These are phyloP conservation scores for Emericellopsis cladophorae DNA, from an alignment of 2,329 filamentous ascomycete species.

Conservation along the genomic window DNA sequence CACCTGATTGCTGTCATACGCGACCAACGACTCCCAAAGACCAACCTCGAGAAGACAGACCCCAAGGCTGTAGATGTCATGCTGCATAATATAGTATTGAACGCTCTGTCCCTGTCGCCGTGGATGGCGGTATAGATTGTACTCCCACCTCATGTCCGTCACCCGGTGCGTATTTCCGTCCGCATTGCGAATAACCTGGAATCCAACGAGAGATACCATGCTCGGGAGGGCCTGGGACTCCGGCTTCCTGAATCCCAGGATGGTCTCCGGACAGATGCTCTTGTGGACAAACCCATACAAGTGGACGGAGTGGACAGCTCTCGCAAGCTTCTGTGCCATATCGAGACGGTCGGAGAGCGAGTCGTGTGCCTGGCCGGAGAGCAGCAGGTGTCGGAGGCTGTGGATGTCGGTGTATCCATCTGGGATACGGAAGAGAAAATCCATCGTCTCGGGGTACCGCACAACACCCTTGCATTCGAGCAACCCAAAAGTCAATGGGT, in stretches of 20 bases:
- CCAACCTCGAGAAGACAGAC: slow-evolving; percentile 41
- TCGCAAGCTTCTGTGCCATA: slow-evolving; percentile 5
- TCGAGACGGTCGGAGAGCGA: slow-evolving; percentile 2
- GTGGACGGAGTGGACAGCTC: slow-evolving; percentile 23
- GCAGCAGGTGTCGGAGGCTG: slow-evolving; percentile 3
- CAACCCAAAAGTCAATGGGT: not conserved
- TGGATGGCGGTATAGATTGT: slow-evolving; percentile 36
- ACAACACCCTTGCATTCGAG: not conserved
- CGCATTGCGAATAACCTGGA: slow-evolving; percentile 8
- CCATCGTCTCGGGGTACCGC: too few relatives aligned
- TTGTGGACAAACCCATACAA: slow-evolving; percentile 33
- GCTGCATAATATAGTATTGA: slow-evolving; percentile 32
- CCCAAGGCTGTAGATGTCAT: slow-evolving; percentile 44
- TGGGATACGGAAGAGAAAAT: not conserved
- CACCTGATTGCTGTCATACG: slow-evolving; percentile 4
- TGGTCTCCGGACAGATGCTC: slow-evolving; percentile 26
- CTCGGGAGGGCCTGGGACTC: not conserved
- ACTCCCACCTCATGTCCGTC: not conserved
- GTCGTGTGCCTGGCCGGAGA: not conserved
- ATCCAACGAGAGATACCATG: slow-evolving; percentile 5
- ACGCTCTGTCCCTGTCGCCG: slow-evolving; percentile 26
- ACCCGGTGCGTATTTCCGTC: slow-evolving; percentile 4
- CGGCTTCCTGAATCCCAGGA: slow-evolving; percentile 10
- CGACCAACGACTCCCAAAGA: slow-evolving; percentile 25
- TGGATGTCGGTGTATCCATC: not conserved